Evolutionary conservation across 495 filamentous ascomycete species (phyloP), one percentile per base, ranked within the genome.

Genomic region (Penicillium mononematosum): DNA sequence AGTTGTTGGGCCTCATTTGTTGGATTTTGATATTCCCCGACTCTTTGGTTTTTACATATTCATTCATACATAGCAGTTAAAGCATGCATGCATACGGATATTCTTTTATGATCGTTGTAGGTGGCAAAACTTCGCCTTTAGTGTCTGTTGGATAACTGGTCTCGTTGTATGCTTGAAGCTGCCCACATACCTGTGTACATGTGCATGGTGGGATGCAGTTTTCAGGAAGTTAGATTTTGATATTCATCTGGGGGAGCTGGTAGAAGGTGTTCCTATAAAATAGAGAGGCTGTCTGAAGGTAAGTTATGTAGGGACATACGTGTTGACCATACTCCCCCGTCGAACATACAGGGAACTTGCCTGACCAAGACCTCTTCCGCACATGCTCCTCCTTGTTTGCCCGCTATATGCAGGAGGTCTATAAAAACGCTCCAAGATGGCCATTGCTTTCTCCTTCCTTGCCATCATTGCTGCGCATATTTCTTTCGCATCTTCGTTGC

Each of bases 1-100:
- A 45, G n/a, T 41, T 22, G 19, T 48, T 43, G n/a, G 45, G 16
- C 25, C n/a, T 55, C 14, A 2, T 55, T 25, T 56, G 10, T 47
- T 48, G 9, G 17, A 17, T 44, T 11, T 22, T 32, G 9, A 43
- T 53, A 53, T 53, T 44, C 17, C 50, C 39, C 25, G 5, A n/a
- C n/a, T 20, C 5, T 11, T 20, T 53, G 10, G 5, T 19, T 29
- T 14, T 29, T 14, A 27, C n/a, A 20, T 42, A 50, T 50, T 9
- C 19, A 36, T 48, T 31, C n/a, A 24, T 32, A 53, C n/a, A 32
- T 43, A 43, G 39, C 27, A 32, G 38, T 5, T 32, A 16, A 24
- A 43, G 17, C 27, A 22, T 32, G 39, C 17, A 43, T 43, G 10
- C 9, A 27, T 22, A 32, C 10, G 17, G 43, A 42, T 44, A 9